Conservation (phyloP, 2,329 filamentous ascomycete species). For the Ceratocystis ficicola region DNA sequence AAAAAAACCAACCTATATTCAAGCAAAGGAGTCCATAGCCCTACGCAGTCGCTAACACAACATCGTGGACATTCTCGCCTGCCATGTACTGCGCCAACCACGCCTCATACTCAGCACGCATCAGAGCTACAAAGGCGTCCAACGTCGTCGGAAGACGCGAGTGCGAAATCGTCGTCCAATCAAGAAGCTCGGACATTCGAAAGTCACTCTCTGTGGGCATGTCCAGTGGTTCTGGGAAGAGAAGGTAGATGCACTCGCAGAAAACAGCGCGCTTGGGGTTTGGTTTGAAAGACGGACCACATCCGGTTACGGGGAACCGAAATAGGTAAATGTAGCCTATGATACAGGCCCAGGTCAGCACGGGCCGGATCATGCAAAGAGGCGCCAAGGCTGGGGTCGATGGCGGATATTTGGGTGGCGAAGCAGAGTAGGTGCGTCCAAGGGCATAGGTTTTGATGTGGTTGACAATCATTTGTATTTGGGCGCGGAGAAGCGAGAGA, state of each 20-base stretch:
- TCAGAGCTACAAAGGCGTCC: constrained; percentile 17
- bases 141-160: constrained; percentile 14
- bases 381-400: constrained; percentile 2
- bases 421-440: constrained; percentile 2
- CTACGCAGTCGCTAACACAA: not conserved
- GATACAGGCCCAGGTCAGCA: constrained; percentile 21
- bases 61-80: not conserved
- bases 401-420: not conserved
- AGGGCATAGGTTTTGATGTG: constrained; percentile 20
- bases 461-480: constrained; percentile 20
- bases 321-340: constrained; percentile 21
- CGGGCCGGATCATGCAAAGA: constrained; percentile 15
- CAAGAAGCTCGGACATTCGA: constrained; percentile 17
- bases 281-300: constrained; percentile 16
- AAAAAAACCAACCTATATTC: not conserved
- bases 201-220: constrained; percentile 10
- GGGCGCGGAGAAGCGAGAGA: constrained; percentile 15
- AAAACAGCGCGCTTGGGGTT: constrained; percentile 18
- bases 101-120: constrained; percentile 17
- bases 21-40: not conserved
- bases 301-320: constrained; percentile 14
- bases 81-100: constrained; percentile 3
- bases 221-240: constrained; percentile 14
- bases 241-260: constrained; percentile 20
- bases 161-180: constrained; percentile 20